phyloP scores from a whole-genome alignment of 352 stramenopile species.

The Thalassiosira livingstoniorum region DNA sequence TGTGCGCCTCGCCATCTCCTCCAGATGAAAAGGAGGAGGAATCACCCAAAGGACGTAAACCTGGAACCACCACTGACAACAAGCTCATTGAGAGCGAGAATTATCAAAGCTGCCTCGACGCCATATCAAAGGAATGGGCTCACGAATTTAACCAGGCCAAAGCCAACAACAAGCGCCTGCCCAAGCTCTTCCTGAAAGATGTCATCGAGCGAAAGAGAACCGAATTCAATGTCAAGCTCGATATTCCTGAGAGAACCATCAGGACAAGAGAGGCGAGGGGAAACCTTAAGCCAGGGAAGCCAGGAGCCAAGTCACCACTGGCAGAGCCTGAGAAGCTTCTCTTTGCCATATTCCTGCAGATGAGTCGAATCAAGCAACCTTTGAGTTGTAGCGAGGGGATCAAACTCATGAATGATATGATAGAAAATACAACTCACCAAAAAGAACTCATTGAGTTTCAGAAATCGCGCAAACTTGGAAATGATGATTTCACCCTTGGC shows the following conservation, averaged over 20 bases:
- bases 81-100: neutral
- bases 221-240: neutral
- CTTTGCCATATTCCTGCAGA: constrained; percentile 26
- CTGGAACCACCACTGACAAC: neutral
- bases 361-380: constrained; percentile 22
- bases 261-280: neutral
- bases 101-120: neutral
- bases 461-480: neutral
- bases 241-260: neutral
- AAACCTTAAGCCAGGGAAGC: neutral
- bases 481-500: neutral
- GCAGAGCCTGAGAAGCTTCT: constrained; percentile 11
- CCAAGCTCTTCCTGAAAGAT: neutral
- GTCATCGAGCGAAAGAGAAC: neutral
- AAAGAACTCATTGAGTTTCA: constrained; percentile 12
- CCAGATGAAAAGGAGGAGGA: too few species aligned
- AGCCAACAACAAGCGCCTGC: neutral
- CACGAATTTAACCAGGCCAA: neutral
- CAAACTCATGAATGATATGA: constrained; percentile 30
- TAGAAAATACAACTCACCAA: neutral
- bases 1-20: too few species aligned
- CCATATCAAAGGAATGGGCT: neutral
- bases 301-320: constrained; percentile 12
- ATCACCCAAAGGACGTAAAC: neutral
- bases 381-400: neutral